A percentile compares a stretch with the other conserved stretches of the same genome.
These are phyloP conservation scores for Marasmius oreades DNA, from an alignment of 1,284 basidiomycete species.

Conservation along the genomic window DNA sequence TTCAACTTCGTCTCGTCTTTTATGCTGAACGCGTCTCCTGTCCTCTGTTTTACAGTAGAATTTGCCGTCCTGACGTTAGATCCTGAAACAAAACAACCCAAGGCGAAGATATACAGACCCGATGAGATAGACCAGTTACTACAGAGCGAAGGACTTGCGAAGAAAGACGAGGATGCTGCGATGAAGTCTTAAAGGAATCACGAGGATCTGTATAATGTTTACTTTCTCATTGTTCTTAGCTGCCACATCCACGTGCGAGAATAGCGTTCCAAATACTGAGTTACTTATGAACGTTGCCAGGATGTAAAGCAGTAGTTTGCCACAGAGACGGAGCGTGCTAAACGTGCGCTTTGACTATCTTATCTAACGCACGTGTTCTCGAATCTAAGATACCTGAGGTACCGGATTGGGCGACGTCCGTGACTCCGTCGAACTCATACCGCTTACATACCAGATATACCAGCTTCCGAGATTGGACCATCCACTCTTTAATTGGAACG, in stretches of 20 bases:
- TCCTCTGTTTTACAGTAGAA: conserved; percentile 64
- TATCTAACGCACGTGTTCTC: neutral
- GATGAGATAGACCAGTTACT: conserved; percentile 89
- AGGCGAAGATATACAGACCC: conserved; percentile 91
- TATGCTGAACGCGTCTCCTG: conserved; percentile 2
- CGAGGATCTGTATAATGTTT: conserved; percentile 9
- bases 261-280: too few species aligned
- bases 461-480: too few species aligned
- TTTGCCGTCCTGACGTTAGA: conserved; percentile 92
- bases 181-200: conserved; percentile 40
- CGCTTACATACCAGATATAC: too few species aligned
- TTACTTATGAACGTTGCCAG: too few species aligned
- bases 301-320: too few species aligned
- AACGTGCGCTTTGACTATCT: neutral
- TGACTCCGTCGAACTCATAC: neutral
- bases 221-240: neutral
- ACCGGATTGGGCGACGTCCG: neutral
- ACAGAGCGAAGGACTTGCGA: conserved; percentile 80
- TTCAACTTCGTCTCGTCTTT: conserved; percentile 3
- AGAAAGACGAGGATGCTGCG: conserved; percentile 78
- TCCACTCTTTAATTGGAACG: neutral
- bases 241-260: neutral
- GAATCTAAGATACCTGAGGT: neutral
- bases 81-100: conserved; percentile 72
- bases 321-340: neutral